These are phyloP conservation scores for Podospora bellae-mahoneyi DNA, from an alignment of 495 filamentous ascomycete genomes.

Conservation along the genomic window DNA sequence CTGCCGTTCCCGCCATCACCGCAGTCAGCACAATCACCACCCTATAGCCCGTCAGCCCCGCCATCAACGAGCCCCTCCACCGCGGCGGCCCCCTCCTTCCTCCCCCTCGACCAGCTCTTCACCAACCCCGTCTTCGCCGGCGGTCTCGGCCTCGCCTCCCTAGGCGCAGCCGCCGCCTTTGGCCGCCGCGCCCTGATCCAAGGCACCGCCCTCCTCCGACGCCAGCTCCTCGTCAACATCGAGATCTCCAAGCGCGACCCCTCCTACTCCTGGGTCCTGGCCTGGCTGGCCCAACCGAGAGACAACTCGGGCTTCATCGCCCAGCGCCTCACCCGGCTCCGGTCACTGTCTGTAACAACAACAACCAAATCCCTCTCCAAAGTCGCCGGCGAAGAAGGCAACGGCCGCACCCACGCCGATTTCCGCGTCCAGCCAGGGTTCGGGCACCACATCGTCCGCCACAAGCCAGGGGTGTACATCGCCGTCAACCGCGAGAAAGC, in stretches of 20 bases:
- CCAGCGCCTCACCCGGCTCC: slow-evolving; percentile 47
- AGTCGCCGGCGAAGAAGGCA: slow-evolving; percentile 58
- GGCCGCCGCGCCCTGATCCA: slow-evolving; percentile 69
- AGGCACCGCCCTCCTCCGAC: slow-evolving; percentile 66
- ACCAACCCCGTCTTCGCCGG: slow-evolving; percentile 57
- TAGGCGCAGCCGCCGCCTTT: slow-evolving; percentile 73
- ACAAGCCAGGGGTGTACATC: slow-evolving; percentile 75
- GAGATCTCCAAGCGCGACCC: slow-evolving; percentile 92
- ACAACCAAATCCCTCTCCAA: slow-evolving; percentile 56
- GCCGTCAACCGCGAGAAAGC: slow-evolving; percentile 78
- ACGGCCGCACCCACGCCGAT: slow-evolving; percentile 64
- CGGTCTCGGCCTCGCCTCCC: slow-evolving; percentile 78
- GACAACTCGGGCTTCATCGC: slow-evolving; percentile 45
- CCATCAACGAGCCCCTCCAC: slow-evolving; percentile 9
- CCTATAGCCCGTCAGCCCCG: slow-evolving; percentile 4
- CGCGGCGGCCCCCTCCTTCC: slow-evolving; percentile 23
- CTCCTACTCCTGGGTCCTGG: slow-evolving; percentile 88
- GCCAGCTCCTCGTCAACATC: slow-evolving; percentile 87
- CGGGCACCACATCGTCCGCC: slow-evolving; percentile 80
- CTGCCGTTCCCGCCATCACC: neutral
- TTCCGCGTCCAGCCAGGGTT: slow-evolving; percentile 90
- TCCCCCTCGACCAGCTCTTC: slow-evolving; percentile 51
- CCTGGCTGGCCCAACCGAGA: slow-evolving; percentile 88
- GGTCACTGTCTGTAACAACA: slow-evolving; percentile 48
- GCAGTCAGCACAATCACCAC: neutral